Base-by-base conservation (phyloP, 257 asterid genomes). In the Nicotiana tomentosiformis region DNA sequence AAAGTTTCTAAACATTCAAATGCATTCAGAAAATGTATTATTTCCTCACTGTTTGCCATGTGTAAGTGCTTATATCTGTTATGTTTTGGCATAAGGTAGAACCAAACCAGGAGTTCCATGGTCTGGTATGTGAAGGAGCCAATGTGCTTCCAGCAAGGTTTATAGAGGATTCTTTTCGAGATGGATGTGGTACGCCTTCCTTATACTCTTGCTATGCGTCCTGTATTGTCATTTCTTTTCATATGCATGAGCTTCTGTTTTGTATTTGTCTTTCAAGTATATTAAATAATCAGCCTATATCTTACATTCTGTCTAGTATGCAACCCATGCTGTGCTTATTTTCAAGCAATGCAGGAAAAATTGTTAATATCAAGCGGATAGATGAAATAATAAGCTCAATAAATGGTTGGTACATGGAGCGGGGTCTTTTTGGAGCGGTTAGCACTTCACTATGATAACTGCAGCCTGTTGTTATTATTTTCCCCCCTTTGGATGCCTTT, bases 361-460 rank as follows among this genome's bases (percentile, higher is more conserved):
- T 91, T 66, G 97, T 96, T 84, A 96, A 96, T 86, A 93, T 96
- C 87, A 91, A 91, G 91, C 95, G 90, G 72, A 86, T 96, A 57
- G 98, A 96, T 78, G 97, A 96, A 89, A 94, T 91, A 55, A 90
- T 96, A 85, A 92, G 91, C 91, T 94, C 99, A 64, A 93, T 96
- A 81, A 91, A 94, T 83, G 95, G 96, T 80, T 96, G 99, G 99
- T 96, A 93, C 90, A 92, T 96, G 96, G 98, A 96, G 86, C 89
- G 98, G 82, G 99, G 99, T 82, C 98, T 96, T 77, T 94, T 94
- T 88, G 99, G 98, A 87, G 90, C 92, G 98, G 99, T 96, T 83
- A 86, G 95, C 87, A 37, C 68, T 82, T 83, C 17, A 61, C 82
- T 61, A 57, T 26, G 62, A 60, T 30, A 17, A 69, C 55, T 83